Conservation (phyloP, 2,329 filamentous ascomycete species). For the Diaporthe sp. region DNA sequence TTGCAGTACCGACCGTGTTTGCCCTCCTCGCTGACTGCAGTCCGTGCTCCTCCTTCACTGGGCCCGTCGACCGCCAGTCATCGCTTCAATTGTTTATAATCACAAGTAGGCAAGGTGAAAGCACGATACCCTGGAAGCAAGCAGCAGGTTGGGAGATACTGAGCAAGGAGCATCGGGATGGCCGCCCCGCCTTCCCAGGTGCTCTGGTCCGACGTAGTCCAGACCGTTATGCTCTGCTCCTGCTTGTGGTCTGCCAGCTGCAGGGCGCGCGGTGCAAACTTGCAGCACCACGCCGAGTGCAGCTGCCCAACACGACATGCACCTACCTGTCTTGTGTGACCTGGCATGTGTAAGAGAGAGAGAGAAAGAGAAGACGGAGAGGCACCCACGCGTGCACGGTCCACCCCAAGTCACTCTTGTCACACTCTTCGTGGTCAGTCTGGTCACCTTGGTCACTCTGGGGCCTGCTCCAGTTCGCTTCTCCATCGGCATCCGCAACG, state of each 20-base stretch:
- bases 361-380: no score
- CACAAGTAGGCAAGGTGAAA: background rate
- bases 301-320: constrained; percentile 19
- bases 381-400: background rate
- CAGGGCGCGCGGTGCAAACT: constrained; percentile 6
- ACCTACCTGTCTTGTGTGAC: background rate
- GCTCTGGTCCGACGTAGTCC: background rate
- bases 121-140: background rate
- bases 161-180: constrained; percentile 6
- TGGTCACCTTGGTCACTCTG: background rate
- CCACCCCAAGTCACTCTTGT: background rate
- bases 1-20: no score
- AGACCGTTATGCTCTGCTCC: background rate
- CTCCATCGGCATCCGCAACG: constrained; percentile 10
- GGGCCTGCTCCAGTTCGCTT: background rate
- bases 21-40: background rate
- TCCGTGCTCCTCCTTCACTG: background rate
- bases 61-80: background rate
- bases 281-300: background rate
- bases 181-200: background rate
- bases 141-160: background rate
- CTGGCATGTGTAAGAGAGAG: no score
- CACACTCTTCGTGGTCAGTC: no score
- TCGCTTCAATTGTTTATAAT: background rate
- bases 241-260: background rate